Evolutionary conservation across 345 rosid genomes (phyloP).

Genomic region (Clarkia xantiana): DNA sequence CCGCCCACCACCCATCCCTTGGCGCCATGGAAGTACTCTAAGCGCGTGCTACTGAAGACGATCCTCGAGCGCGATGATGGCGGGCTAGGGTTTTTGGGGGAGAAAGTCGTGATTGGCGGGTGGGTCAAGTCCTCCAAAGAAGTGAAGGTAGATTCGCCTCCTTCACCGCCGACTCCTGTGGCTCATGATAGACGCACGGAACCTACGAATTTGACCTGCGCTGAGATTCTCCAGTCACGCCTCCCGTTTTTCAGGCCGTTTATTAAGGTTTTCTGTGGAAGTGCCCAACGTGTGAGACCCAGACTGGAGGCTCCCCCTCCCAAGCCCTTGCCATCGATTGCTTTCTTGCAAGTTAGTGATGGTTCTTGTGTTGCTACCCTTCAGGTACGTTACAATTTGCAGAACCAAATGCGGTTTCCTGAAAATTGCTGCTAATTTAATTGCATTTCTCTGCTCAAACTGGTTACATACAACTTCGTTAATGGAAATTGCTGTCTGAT

Average conservation of each 20-base stretch:
- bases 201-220: slow-evolving; percentile 29
- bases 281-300: slow-evolving; percentile 20
- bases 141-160: slow-evolving; percentile 24
- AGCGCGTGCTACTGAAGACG: slow-evolving; percentile 41
- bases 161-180: slow-evolving; percentile 3
- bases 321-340: slow-evolving; percentile 17
- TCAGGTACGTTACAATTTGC: slow-evolving; percentile 26
- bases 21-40: slow-evolving; percentile 35
- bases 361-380: slow-evolving; percentile 54
- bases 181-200: slow-evolving; percentile 6
- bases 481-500: no score
- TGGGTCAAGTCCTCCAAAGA: slow-evolving; percentile 80
- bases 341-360: slow-evolving; percentile 43
- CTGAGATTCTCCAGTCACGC: slow-evolving; percentile 52
- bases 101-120: slow-evolving; percentile 61
- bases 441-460: no score
- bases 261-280: slow-evolving; percentile 38
- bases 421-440: no score
- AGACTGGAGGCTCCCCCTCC: slow-evolving; percentile 21
- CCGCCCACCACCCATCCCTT: background rate
- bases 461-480: no score
- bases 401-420: no score
- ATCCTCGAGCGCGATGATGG: slow-evolving; percentile 34
- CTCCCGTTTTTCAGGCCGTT: slow-evolving; percentile 51
- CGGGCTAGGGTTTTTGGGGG: slow-evolving; percentile 26